Conservation (phyloP, 164 flowering plant species). For the Paratinospora sagittata region DNA sequence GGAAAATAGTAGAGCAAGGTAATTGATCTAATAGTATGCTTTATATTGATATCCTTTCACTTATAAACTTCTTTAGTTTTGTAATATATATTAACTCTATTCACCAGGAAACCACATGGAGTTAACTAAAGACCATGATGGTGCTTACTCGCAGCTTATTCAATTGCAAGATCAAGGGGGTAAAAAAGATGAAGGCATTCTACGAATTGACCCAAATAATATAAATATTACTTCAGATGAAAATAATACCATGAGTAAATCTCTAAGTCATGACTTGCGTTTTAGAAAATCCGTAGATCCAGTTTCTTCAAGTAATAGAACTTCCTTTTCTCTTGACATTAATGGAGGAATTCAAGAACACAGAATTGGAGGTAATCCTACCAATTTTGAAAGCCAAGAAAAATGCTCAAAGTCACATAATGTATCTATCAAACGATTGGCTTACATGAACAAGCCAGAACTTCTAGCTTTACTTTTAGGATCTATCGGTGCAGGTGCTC, state of each 20-base stretch:
- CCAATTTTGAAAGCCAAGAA: not conserved
- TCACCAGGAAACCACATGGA: slow-evolving; percentile 57
- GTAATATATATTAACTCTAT: not conserved
- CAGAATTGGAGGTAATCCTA: slow-evolving; percentile 7
- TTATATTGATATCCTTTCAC: not conserved
- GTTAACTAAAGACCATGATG: slow-evolving; percentile 41
- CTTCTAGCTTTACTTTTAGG: slow-evolving; percentile 41
- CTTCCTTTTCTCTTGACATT: slow-evolving; percentile 29
- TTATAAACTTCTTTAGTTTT: no score
- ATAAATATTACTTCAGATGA: not conserved
- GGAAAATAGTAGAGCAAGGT: slow-evolving; percentile 76
- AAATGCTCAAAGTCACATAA: not conserved
- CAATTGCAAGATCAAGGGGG: slow-evolving; percentile 45
- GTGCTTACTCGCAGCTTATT: slow-evolving; percentile 51
- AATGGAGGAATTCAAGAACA: slow-evolving; percentile 14
- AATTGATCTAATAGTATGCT: not conserved
- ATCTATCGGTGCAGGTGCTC: slow-evolving; percentile 35
- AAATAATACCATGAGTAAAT: slow-evolving; percentile 12
- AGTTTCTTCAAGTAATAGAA: slow-evolving; percentile 29
- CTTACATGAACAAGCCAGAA: slow-evolving; percentile 56
- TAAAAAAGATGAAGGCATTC: slow-evolving; percentile 12
- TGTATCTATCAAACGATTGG: slow-evolving; percentile 37
- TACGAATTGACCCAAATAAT: not conserved
- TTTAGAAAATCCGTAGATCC: slow-evolving; percentile 32
- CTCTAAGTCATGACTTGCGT: no score